phyloP scores from a whole-genome alignment of 164 flowering plant genomes.

The Vitis amurensis region DNA sequence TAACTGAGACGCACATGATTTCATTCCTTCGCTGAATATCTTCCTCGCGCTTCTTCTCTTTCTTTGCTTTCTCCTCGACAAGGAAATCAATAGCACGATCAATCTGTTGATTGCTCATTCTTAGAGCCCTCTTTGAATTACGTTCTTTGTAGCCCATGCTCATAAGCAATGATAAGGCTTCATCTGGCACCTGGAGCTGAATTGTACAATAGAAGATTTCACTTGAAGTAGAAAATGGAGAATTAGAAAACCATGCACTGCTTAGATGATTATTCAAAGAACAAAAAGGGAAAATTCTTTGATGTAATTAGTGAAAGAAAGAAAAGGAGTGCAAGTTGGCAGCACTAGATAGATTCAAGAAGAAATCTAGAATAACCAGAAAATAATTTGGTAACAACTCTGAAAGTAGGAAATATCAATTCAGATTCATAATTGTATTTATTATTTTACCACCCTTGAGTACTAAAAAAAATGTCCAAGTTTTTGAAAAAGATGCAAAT shows the following conservation, averaged over 20 bases:
- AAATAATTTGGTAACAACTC: background rate
- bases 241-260: background rate
- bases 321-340: background rate
- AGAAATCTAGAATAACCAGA: background rate
- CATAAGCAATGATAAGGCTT: conserved; percentile 66
- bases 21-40: conserved; percentile 53
- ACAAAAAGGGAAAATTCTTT: no score
- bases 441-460: background rate
- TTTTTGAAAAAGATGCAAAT: background rate
- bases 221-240: background rate
- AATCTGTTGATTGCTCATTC: conserved; percentile 70
- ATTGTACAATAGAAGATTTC: background rate
- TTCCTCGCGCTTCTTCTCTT: conserved; percentile 45
- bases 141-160: conserved; percentile 83
- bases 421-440: background rate
- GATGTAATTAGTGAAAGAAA: background rate
- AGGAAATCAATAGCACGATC: conserved; percentile 69
- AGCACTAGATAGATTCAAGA: background rate
- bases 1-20: conserved; percentile 41
- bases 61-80: conserved; percentile 60
- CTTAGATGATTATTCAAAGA: no score
- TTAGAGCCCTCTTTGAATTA: conserved; percentile 74
- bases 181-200: conserved; percentile 90
- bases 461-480: background rate
- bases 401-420: background rate